A percentile compares a stretch with the other conserved stretches of the same genome.
These are phyloP conservation scores for Diplodia mutila DNA, from an alignment of 2,329 filamentous ascomycete species.

Conservation along the genomic window DNA sequence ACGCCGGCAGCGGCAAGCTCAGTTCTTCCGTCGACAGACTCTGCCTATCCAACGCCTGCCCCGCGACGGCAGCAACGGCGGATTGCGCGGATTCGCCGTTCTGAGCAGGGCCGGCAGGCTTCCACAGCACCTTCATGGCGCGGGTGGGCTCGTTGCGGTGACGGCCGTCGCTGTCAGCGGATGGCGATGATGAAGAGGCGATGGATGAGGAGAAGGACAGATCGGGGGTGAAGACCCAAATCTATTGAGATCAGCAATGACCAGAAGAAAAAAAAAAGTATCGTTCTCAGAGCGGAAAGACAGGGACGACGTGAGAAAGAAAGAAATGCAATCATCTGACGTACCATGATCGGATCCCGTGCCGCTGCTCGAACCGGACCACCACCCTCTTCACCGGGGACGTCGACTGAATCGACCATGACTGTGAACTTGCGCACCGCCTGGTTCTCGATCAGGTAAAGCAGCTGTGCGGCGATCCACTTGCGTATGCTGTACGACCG, in stretches of 20 bases:
- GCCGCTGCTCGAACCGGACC: neutral
- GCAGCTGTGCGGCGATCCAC: slow-evolving; percentile 60
- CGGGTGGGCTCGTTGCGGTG: slow-evolving; percentile 48
- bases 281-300: neutral
- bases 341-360: slow-evolving; percentile 21
- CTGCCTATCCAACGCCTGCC: slow-evolving; percentile 39
- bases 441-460: slow-evolving; percentile 59
- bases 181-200: neutral
- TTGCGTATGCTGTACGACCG: slow-evolving; percentile 37
- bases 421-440: slow-evolving; percentile 57
- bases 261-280: neutral
- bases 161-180: neutral
- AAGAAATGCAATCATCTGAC: neutral
- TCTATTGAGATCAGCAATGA: slow-evolving; percentile 32
- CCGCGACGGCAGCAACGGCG: neutral
- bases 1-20: slow-evolving; percentile 55
- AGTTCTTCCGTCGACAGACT: slow-evolving; percentile 56
- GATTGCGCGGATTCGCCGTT: slow-evolving; percentile 10
- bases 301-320: too few species aligned
- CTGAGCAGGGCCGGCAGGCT: slow-evolving; percentile 32
- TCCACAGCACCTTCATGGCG: slow-evolving; percentile 63
- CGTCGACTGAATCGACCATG: neutral
- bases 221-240: slow-evolving; percentile 66
- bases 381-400: neutral
- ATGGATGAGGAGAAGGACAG: slow-evolving; percentile 56